Evolutionary conservation across 345 rosid species (phyloP).

Genomic region (Aegle marmelos): DNA sequence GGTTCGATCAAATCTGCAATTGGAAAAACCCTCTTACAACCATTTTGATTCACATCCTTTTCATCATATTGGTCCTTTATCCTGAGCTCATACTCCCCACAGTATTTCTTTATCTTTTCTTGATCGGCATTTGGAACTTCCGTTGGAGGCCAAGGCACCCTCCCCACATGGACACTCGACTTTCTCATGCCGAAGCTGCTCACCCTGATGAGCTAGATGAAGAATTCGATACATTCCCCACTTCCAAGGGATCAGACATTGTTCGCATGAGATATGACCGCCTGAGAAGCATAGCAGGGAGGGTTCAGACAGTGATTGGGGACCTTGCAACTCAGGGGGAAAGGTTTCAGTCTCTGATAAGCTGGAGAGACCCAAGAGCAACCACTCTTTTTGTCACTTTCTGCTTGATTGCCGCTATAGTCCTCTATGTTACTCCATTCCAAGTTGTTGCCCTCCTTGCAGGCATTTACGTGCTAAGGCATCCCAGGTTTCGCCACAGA

Average conservation of each 20-base stretch:
- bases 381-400: slow-evolving; percentile 79
- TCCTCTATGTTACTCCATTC: slow-evolving; percentile 85
- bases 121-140: slow-evolving; percentile 90
- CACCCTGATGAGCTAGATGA: slow-evolving; percentile 95
- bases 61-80: slow-evolving; percentile 72
- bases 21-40: slow-evolving; percentile 97
- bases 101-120: slow-evolving; percentile 78
- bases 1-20: slow-evolving; percentile 91
- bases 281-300: slow-evolving; percentile 83
- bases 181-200: slow-evolving; percentile 83
- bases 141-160: slow-evolving; percentile 93
- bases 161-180: slow-evolving; percentile 91
- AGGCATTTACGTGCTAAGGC: slow-evolving; percentile 75
- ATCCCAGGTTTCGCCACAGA: slow-evolving; percentile 87
- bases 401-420: slow-evolving; percentile 78
- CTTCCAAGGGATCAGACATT: slow-evolving; percentile 60
- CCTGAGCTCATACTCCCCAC: slow-evolving; percentile 95
- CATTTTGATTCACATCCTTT: slow-evolving; percentile 74
- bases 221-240: slow-evolving; percentile 91
- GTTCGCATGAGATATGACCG: slow-evolving; percentile 91
- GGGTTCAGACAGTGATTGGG: slow-evolving; percentile 93
- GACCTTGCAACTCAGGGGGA: slow-evolving; percentile 96
- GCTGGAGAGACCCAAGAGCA: slow-evolving; percentile 99
- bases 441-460: slow-evolving; percentile 70
- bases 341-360: slow-evolving; percentile 72